Percentiles rank a stretch among this genome's conserved stretches.
Conservation (phyloP, 306 rosid species). For the Gastrolobium bilobum region DNA sequence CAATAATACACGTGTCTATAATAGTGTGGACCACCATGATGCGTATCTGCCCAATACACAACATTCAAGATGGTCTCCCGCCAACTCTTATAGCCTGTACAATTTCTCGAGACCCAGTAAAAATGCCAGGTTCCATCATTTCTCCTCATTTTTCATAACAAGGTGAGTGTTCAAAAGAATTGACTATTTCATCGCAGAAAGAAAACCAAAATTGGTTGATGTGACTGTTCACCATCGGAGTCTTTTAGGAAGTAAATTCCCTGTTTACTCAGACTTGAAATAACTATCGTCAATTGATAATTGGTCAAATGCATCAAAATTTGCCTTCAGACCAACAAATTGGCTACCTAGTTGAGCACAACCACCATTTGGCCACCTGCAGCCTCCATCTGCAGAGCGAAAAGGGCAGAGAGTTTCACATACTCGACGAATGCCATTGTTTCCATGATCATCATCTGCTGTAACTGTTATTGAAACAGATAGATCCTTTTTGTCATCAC, state of each 20-base stretch:
- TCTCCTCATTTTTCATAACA: slow-evolving; percentile 29
- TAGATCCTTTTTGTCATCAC: slow-evolving; percentile 59
- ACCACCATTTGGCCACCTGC: slow-evolving; percentile 88
- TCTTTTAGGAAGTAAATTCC: slow-evolving; percentile 24
- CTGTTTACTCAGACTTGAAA: slow-evolving; percentile 69
- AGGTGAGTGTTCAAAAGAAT: slow-evolving; percentile 33
- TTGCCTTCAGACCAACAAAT: slow-evolving; percentile 88
- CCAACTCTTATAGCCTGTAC: slow-evolving; percentile 66
- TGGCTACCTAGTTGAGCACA: slow-evolving; percentile 94
- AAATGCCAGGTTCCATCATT: slow-evolving; percentile 47
- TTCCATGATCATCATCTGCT: slow-evolving; percentile 57
- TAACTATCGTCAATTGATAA: slow-evolving; percentile 83
- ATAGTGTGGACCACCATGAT: slow-evolving; percentile 46
- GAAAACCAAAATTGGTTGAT: slow-evolving; percentile 49
- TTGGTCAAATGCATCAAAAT: slow-evolving; percentile 90
- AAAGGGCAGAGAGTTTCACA: slow-evolving; percentile 87
- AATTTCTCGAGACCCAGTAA: slow-evolving; percentile 60
- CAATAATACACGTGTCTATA: slow-evolving; percentile 37
- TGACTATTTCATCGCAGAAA: slow-evolving; percentile 34
- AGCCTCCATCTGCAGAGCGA: slow-evolving; percentile 75
- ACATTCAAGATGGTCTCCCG: slow-evolving; percentile 30
- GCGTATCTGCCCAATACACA: slow-evolving; percentile 22
- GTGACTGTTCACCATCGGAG: neutral
- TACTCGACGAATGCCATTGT: slow-evolving; percentile 57
- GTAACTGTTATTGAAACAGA: slow-evolving; percentile 61